These are phyloP conservation scores for Hemisphaericaspora xylanilytica DNA, from an alignment of 1,139 yeast species.

Conservation along the genomic window DNA sequence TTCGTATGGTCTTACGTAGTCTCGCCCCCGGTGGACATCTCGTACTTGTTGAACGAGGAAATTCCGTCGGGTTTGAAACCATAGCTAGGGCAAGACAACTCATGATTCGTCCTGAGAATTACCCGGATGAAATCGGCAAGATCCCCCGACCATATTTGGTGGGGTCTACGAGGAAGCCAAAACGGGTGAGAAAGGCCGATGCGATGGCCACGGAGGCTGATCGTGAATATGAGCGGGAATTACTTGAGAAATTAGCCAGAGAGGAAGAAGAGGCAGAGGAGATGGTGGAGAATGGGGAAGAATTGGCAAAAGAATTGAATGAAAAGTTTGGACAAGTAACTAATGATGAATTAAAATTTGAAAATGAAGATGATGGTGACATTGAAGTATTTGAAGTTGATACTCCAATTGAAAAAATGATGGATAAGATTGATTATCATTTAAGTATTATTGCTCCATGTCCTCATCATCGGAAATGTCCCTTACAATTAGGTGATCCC, in stretches of 20 bases:
- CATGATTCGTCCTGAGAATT: constrained; percentile 78
- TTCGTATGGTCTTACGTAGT: constrained; percentile 59
- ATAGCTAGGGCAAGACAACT: constrained; percentile 89
- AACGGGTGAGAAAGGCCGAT: constrained; percentile 34
- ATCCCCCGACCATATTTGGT: constrained; percentile 69
- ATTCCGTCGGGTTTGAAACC: constrained; percentile 83
- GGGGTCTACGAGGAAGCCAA: constrained; percentile 48
- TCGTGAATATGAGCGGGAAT: constrained; percentile 30
- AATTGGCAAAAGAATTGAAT: constrained; percentile 14
- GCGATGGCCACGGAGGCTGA: constrained; percentile 37
- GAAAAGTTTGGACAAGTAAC: constrained; percentile 40
- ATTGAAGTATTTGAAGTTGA: constrained; percentile 32
- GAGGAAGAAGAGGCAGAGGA: constrained; percentile 17
- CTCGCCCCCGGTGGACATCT: constrained; percentile 77
- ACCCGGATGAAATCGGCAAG: constrained; percentile 54
- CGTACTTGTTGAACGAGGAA: constrained; percentile 82
- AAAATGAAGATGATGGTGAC: constrained; percentile 41
- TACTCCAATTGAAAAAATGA: constrained; percentile 8
- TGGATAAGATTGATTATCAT: constrained; percentile 46
- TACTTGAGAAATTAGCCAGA: constrained; percentile 26
- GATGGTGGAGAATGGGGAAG: constrained; percentile 7
- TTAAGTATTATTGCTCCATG: constrained; percentile 82
- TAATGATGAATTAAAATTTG: constrained; percentile 49
- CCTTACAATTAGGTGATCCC: constrained; percentile 77
- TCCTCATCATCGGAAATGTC: constrained; percentile 83